Conservation (phyloP, 768 basidiomycete genomes). For the Fibroporia radiculosa region DNA sequence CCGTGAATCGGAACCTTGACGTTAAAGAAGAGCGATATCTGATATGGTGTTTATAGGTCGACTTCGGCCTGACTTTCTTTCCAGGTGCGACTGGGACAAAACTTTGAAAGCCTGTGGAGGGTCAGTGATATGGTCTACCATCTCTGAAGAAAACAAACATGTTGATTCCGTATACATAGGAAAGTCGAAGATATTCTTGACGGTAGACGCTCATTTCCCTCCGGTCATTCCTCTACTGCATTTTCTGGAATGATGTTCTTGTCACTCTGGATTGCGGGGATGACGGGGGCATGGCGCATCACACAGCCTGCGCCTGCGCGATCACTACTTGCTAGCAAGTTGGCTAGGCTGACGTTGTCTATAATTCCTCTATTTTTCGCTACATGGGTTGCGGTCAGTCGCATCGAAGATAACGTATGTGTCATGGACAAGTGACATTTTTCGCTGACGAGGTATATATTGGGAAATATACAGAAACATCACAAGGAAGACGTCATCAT, state of each 20-base stretch:
- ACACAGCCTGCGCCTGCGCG: conserved; percentile 26
- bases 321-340: conserved; percentile 36
- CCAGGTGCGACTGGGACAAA: conserved; percentile 55
- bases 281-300: conserved; percentile 55
- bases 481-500: conserved; percentile 65
- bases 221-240: conserved; percentile 61
- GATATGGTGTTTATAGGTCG: conserved; percentile 26
- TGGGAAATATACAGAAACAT: conserved; percentile 38
- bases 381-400: conserved; percentile 51
- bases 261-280: conserved; percentile 55
- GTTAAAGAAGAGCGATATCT: not conserved
- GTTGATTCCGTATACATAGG: conserved; percentile 11
- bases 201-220: conserved; percentile 59
- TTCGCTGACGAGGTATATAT: not conserved
- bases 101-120: conserved; percentile 44
- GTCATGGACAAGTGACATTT: not conserved
- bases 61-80: conserved; percentile 60
- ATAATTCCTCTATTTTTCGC: conserved; percentile 49
- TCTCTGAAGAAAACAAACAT: not conserved
- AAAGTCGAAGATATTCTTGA: conserved; percentile 32
- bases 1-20: conserved; percentile 7
- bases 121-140: conserved; percentile 22
- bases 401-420: conserved; percentile 61
- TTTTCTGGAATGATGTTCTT: conserved; percentile 61
- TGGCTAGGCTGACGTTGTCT: conserved; percentile 40